Conservation (phyloP, 2,329 filamentous ascomycete species). For the Lizonia empirigonia region DNA sequence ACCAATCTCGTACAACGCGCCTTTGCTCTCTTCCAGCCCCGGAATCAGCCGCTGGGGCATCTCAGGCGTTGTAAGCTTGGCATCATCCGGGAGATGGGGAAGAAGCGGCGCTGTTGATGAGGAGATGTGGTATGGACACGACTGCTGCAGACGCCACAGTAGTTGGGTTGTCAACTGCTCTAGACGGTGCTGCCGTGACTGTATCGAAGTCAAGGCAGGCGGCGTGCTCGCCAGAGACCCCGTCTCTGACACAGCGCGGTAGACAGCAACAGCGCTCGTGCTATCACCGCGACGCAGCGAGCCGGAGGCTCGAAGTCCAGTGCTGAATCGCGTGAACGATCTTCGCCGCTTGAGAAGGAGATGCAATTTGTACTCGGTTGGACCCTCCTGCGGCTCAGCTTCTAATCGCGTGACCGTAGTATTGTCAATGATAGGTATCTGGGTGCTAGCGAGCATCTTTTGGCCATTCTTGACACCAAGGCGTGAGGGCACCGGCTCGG, state of each 20-base stretch:
- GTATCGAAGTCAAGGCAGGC: constrained; percentile 59
- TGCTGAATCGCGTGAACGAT: constrained; percentile 74
- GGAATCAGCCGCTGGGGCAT: constrained; percentile 64
- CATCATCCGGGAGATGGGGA: constrained; percentile 73
- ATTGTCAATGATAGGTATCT: constrained; percentile 31
- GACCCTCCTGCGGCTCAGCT: constrained; percentile 90
- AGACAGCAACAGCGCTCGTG: constrained; percentile 34
- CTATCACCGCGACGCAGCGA: constrained; percentile 54
- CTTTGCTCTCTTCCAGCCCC: constrained; percentile 88
- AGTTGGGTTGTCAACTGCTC: constrained; percentile 94
- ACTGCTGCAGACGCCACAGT: constrained; percentile 93
- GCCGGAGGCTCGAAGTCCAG: constrained; percentile 59
- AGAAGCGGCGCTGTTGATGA: constrained; percentile 76
- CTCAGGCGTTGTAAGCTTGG: constrained; percentile 63
- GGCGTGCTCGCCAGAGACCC: constrained; percentile 40
- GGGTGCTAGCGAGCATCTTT: constrained; percentile 3
- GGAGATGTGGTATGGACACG: constrained; percentile 85
- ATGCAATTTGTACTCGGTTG: constrained; percentile 96
- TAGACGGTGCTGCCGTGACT: constrained; percentile 80
- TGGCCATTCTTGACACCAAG: constrained; percentile 12
- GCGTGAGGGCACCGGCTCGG: constrained; percentile 21
- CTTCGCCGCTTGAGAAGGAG: constrained; percentile 79
- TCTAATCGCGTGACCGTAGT: constrained; percentile 72
- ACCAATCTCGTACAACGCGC: constrained; percentile 94
- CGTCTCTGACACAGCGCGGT: constrained; percentile 41